Conservation (phyloP, 768 basidiomycete genomes). For the Sutorius australiensis region DNA sequence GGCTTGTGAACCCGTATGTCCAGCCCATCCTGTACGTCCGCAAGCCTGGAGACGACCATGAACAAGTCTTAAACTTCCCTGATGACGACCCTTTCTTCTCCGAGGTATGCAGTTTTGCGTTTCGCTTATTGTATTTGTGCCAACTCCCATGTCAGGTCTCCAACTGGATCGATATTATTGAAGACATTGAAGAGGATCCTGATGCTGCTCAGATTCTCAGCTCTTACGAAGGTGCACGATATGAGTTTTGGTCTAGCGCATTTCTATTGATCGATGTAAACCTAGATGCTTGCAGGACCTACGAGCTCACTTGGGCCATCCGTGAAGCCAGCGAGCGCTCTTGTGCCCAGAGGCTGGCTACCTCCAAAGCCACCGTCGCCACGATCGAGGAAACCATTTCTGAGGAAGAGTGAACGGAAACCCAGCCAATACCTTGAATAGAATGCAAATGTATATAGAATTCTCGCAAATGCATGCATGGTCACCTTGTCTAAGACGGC, state of each 20-base stretch:
- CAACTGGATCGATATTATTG: slow-evolving; percentile 84
- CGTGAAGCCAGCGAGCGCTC: slow-evolving; percentile 72
- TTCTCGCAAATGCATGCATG: neutral
- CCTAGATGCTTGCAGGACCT: slow-evolving; percentile 80
- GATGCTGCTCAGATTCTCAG: slow-evolving; percentile 78
- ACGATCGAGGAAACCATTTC: slow-evolving; percentile 23
- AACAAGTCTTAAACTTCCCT: slow-evolving; percentile 65
- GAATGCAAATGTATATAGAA: slow-evolving; percentile 1
- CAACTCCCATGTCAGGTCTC: slow-evolving; percentile 45
- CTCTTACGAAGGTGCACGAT: slow-evolving; percentile 69
- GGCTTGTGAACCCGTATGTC: slow-evolving; percentile 91
- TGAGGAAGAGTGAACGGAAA: slow-evolving; percentile 24
- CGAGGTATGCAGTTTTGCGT: slow-evolving; percentile 43
- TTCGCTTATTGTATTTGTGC: neutral
- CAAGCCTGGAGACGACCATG: slow-evolving; percentile 74
- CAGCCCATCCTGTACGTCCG: slow-evolving; percentile 85
- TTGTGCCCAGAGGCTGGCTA: slow-evolving; percentile 44
- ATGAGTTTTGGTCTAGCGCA: neutral
- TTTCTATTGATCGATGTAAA: neutral
- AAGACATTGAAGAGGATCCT: slow-evolving; percentile 85
- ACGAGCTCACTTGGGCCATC: slow-evolving; percentile 93
- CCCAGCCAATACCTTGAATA: neutral
- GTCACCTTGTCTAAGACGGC: neutral
- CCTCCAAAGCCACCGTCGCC: slow-evolving; percentile 30
- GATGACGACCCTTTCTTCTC: slow-evolving; percentile 95